phyloP scores from a whole-genome alignment of 73 alveolate species.

The Breviolum minutum region DNA sequence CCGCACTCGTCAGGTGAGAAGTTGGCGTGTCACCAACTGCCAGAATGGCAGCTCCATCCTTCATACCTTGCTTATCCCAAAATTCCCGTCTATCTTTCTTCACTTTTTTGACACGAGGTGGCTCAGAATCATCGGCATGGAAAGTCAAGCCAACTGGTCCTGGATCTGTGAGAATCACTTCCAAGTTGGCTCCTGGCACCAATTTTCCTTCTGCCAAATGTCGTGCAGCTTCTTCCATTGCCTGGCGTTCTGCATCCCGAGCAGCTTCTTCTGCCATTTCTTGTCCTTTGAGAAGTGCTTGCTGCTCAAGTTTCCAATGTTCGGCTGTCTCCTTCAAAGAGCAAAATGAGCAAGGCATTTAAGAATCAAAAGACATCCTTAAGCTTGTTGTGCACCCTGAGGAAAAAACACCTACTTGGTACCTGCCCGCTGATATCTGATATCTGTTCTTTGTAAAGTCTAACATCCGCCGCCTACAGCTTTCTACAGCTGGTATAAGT shows the following conservation, averaged over 20 bases:
- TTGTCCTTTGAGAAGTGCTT: not conserved
- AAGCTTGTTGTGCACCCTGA: not conserved
- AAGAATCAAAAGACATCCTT: not conserved
- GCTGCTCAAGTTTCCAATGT: conserved; percentile 53
- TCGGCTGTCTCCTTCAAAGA: conserved; percentile 36
- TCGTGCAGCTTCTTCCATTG: conserved; percentile 59
- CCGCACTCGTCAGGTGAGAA: conserved; percentile 36
- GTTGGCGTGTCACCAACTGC: conserved; percentile 65
- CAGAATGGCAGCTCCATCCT: conserved; percentile 58
- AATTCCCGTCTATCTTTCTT: conserved; percentile 36
- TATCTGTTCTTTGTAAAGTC: too few relatives aligned
- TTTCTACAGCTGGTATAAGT: too few relatives aligned
- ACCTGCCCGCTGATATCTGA: too few relatives aligned
- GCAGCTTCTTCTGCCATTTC: conserved; percentile 76
- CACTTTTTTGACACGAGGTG: conserved; percentile 53
- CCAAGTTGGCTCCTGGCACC: conserved; percentile 47
- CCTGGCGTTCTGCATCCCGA: conserved; percentile 61
- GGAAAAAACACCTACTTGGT: too few relatives aligned
- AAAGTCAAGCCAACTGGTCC: conserved; percentile 78
- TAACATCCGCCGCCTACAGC: too few relatives aligned
- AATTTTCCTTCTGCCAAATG: conserved; percentile 61
- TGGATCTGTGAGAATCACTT: conserved; percentile 57
- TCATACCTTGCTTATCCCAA: conserved; percentile 71
- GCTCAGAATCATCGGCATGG: conserved; percentile 38
- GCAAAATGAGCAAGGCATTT: not conserved